These are phyloP conservation scores for Thermoascus crustaceus DNA, from an alignment of 2,329 filamentous ascomycete species.

Conservation along the genomic window DNA sequence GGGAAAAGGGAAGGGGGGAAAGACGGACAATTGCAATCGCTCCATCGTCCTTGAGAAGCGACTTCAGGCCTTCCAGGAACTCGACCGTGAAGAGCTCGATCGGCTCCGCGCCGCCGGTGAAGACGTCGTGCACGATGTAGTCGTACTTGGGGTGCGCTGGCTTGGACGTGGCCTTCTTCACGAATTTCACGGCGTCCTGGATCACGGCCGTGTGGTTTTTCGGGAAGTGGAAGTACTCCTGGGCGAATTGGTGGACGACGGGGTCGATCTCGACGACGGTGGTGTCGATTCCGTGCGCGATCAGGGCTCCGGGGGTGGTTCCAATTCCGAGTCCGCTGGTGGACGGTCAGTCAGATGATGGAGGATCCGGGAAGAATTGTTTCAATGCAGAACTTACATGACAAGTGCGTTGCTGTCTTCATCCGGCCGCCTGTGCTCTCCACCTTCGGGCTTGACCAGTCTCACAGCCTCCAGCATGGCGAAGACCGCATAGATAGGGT, in stretches of 20 bases:
- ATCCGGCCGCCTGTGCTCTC: conserved; percentile 39
- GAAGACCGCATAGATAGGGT: conserved; percentile 95
- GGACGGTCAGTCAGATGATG: conserved; percentile 11
- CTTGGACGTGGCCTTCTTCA: conserved; percentile 41
- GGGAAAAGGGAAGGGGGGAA: conserved; percentile 10
- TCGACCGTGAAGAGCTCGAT: conserved; percentile 78
- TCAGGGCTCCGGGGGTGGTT: conserved; percentile 77
- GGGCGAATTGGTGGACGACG: conserved; percentile 73
- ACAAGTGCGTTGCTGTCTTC: conserved; percentile 70
- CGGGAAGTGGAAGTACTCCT: conserved; percentile 72
- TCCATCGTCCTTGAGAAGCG: conserved; percentile 67
- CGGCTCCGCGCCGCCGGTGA: conserved; percentile 91
- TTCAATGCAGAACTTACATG: conserved; percentile 55
- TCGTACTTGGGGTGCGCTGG: conserved; percentile 54
- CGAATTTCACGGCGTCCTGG: conserved; percentile 69
- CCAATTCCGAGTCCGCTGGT: conserved; percentile 79
- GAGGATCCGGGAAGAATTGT: neutral
- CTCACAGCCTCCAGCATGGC: conserved; percentile 88
- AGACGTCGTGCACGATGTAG: conserved; percentile 96
- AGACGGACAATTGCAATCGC: conserved; percentile 81
- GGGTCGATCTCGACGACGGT: conserved; percentile 95
- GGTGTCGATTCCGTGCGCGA: conserved; percentile 81
- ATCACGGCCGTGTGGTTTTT: conserved; percentile 71
- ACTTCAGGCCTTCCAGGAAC: conserved; percentile 64
- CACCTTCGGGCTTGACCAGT: conserved; percentile 54